Evolutionary conservation across 768 basidiomycete species (phyloP), one percentile per base, ranked within the genome.

Genomic region (Termitomyces sp.): DNA sequence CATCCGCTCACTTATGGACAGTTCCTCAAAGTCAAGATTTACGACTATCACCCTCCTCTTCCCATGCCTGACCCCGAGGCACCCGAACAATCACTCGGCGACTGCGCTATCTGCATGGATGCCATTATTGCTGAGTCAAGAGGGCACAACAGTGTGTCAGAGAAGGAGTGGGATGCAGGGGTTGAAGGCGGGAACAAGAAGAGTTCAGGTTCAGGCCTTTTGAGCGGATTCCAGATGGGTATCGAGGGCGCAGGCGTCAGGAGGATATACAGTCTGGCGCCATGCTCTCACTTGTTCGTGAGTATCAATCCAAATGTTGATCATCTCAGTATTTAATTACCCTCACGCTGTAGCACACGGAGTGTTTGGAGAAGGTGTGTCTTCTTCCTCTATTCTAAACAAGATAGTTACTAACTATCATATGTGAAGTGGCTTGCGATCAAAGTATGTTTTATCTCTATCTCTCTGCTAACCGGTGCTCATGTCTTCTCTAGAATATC

Each of bases 21-120:
- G 89, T 87, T 82, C 57, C 74, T 79, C 2, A 73, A 76, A 18
- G 69, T 76, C 6, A 82, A 87, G 61, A 70, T 75, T 16, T 91
- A 95, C 70, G 82, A 96, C 66, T 97, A 96, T 63, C 94, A 95
- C 67, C 94, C 92, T 7, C 75, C 79, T 3, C 71, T 96, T 36
- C 87, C 90, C 0, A 59, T 81, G 1, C 77, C 85, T 0, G 89
- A 93, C 63, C 66, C 87, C 0, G 91, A 94, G 66, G 78, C 88
- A 2, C 85, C 86, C 2, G 86, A 87, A 42, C 83, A 86, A 59
- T 80, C 87, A 3, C 72, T 92, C 15, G 92, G 90, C 7, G 91
- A 95, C 65, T 97, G 94, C 62, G 83, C 91, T 6, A 95, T 97
- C 50, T 96, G 94, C 63, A 94, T 96, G 91, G 94, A 96, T 54